Evolutionary conservation across 2,329 filamentous ascomycete genomes (phyloP), one percentile per base, ranked within the genome.

Genomic region (Ophiostoma ulmi): DNA sequence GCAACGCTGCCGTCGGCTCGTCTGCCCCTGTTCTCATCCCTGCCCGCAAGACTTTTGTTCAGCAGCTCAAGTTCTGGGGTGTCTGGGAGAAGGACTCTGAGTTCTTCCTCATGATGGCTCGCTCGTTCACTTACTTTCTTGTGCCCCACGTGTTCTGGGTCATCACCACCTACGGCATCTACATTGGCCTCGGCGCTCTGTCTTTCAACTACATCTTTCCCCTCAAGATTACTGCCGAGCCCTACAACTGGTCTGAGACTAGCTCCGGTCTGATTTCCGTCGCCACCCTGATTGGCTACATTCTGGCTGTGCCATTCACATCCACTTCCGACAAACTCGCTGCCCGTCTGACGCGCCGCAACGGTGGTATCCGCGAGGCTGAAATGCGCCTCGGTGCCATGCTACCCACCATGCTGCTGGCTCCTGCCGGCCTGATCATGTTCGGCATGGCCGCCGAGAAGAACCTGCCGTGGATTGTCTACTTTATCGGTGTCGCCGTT

Each of bases 141-240:
- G 81, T 84, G 1, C 83, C 83, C 0, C 81, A 80, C 41, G 82
- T 83, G 0, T 79, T 85, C 72, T 85, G 83, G 83, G 82, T 84
- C 13, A 78, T 84, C 64, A 78, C 80, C 6, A 84, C 81, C n/a
- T 81, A 81, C 71, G 80, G 79, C 35, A 80, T 83, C 68, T 82
- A 81, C 75, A 84, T 84, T 73, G 82, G 82, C 39, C 79, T 86
- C 35, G 82, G 83, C 26, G 83, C 82, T 8, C 76, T 85, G 10
- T 79, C 81, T 20, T 84, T 84, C 79, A 84, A 83, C 76, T 84
- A 80, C 75, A 83, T 81, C 69, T 84, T 84, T 76, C 83, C 83
- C 5, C 71, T 83, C 67, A 81, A 82, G 72, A 83, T 84, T 70
- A 79, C 79, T 1, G 77, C 75, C 2, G 77, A 79, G 8, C 82